Conservation (phyloP, 108 stramenopile genomes). For the Nitzschia inconspicua region DNA sequence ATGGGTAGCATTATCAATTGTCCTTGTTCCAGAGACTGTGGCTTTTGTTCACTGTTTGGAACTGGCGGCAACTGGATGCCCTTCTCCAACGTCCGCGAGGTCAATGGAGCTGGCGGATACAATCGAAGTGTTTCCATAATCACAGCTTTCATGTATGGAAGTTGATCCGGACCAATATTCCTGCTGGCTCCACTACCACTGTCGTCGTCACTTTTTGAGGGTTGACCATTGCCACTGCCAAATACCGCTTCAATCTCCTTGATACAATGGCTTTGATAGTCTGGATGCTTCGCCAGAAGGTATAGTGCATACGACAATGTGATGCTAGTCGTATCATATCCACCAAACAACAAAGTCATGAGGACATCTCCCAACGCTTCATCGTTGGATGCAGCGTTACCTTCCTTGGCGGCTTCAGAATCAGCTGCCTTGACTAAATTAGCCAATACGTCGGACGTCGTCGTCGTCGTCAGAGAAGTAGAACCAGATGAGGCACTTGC, state of each 20-base stretch:
- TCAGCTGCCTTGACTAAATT: conserved; percentile 4
- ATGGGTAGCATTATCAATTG: conserved; percentile 36
- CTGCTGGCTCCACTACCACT: too few species aligned
- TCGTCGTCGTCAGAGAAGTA: background rate
- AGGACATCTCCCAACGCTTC: conserved; percentile 4
- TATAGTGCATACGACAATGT: conserved; percentile 51
- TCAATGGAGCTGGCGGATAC: conserved; percentile 31
- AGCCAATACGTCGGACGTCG: conserved; percentile 9
- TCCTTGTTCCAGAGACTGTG: conserved; percentile 32
- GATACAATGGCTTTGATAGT: conserved; percentile 24
- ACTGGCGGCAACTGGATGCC: conserved; percentile 15
- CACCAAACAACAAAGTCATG: conserved; percentile 43
- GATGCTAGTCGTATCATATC: conserved; percentile 53
- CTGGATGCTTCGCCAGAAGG: conserved; percentile 32
- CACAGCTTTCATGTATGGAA: conserved; percentile 42
- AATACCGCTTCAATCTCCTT: conserved; percentile 18
- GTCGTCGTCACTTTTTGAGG: background rate
- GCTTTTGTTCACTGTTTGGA: too few species aligned
- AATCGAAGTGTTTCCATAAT: conserved; percentile 46
- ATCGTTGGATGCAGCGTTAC: background rate
- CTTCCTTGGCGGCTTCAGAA: background rate
- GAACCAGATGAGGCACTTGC: background rate
- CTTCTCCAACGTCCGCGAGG: conserved; percentile 36
- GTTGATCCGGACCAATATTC: conserved; percentile 6
- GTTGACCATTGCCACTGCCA: background rate